These are phyloP conservation scores for Kodamaea lidongshanica DNA, from an alignment of 805 yeast species.

Conservation along the genomic window DNA sequence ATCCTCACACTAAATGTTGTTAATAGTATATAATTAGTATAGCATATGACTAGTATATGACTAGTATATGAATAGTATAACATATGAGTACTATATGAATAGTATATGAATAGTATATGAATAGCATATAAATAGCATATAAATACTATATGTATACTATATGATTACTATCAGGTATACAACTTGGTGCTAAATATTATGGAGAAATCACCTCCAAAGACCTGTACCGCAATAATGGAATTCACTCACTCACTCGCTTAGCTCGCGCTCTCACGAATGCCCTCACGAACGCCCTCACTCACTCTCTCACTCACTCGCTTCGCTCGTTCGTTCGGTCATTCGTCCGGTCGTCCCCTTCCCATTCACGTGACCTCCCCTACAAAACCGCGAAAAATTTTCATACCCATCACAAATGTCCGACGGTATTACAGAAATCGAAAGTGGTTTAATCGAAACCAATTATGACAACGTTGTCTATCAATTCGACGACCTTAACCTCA, in stretches of 20 bases:
- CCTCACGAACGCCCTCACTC: slow-evolving; percentile 3
- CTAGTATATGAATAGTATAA: too few relatives aligned
- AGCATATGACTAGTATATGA: too few relatives aligned
- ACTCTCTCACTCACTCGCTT: slow-evolving; percentile 8
- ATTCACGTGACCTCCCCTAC: slow-evolving; percentile 13
- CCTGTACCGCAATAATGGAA: too few relatives aligned
- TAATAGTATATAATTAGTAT: too few relatives aligned
- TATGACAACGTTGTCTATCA: slow-evolving; percentile 80
- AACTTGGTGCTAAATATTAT: too few relatives aligned
- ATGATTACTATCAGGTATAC: too few relatives aligned
- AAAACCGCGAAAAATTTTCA: slow-evolving; percentile 13
- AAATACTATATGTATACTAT: too few relatives aligned
- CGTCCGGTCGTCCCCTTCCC: slow-evolving; percentile 4
- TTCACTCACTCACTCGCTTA: slow-evolving; percentile 2
- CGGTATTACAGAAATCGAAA: slow-evolving; percentile 74
- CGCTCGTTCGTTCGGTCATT: slow-evolving; percentile 1
- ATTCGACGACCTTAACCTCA: slow-evolving; percentile 71
- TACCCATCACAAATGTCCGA: slow-evolving; percentile 44
- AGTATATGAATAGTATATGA: too few relatives aligned
- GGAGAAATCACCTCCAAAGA: too few relatives aligned
- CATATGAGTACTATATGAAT: too few relatives aligned
- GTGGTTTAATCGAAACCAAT: slow-evolving; percentile 85
- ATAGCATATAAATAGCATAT: too few relatives aligned
- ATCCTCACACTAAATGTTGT: too few relatives aligned
- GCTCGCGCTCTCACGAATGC: slow-evolving; percentile 1